These are phyloP conservation scores for Ophiostoma tasmaniense DNA, from an alignment of 2,329 filamentous ascomycete genomes.

Conservation along the genomic window DNA sequence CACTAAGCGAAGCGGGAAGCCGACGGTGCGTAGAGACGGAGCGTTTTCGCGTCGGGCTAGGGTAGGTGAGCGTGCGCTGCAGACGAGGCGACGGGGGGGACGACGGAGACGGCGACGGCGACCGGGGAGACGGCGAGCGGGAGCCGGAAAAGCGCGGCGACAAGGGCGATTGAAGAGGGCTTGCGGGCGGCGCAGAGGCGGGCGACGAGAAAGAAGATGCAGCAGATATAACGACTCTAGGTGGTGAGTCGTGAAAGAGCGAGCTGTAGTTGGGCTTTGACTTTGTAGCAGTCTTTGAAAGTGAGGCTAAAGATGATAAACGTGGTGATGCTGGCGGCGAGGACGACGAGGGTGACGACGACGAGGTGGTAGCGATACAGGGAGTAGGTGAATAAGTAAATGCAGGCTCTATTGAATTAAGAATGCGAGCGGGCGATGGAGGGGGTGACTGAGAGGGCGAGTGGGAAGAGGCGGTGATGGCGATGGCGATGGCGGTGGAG, in stretches of 20 bases:
- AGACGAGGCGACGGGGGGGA: constrained; percentile 9
- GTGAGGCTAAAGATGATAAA: constrained; percentile 30
- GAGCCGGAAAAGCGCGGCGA: neutral
- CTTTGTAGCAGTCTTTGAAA: neutral
- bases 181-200: constrained; percentile 1
- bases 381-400: neutral
- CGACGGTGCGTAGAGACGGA: constrained; percentile 30
- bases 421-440: neutral
- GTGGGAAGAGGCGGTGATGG: neutral
- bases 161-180: neutral
- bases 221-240: neutral
- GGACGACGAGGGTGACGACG: neutral
- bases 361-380: neutral
- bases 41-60: constrained; percentile 25
- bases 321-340: neutral
- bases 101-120: neutral
- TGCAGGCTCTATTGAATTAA: neutral
- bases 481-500: constrained; percentile 14
- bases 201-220: neutral
- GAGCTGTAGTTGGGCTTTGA: neutral
- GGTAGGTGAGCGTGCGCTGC: constrained; percentile 25
- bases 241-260: neutral
- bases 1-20: constrained; percentile 24
- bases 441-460: neutral
- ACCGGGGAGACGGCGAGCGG: neutral